phyloP scores from a whole-genome alignment of 225 moss, liverwort and hornwort species.

The Physcomitrium patens region DNA sequence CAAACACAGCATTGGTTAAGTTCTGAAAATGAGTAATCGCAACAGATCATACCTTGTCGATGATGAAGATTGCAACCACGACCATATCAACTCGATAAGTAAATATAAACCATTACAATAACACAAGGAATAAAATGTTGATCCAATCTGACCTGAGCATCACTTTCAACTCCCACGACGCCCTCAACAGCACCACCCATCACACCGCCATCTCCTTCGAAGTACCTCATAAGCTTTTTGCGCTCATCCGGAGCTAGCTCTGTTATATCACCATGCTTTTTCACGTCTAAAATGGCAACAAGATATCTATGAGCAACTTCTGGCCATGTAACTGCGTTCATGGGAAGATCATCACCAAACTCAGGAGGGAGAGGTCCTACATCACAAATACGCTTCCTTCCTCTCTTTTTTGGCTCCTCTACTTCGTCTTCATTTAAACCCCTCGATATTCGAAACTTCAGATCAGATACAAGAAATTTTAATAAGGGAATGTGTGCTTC shows the following conservation, averaged over 20 bases:
- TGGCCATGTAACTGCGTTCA: constrained; percentile 92
- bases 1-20: too few relatives aligned
- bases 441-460: constrained; percentile 69
- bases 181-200: constrained; percentile 94
- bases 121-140: constrained; percentile 1
- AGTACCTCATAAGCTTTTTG: constrained; percentile 74
- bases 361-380: constrained; percentile 62
- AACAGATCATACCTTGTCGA: not conserved
- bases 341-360: constrained; percentile 74
- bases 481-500: constrained; percentile 81
- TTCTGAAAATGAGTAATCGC: too few relatives aligned
- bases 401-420: constrained; percentile 86
- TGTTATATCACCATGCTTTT: constrained; percentile 68
- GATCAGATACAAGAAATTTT: constrained; percentile 76
- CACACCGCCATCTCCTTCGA: constrained; percentile 96
- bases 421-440: constrained; percentile 57
- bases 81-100: not conserved
- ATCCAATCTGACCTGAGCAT: constrained; percentile 79
- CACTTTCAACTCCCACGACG: constrained; percentile 90
- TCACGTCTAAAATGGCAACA: constrained; percentile 59
- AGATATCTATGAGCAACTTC: constrained; percentile 92
- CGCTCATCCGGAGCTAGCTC: constrained; percentile 75
- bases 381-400: constrained; percentile 76
- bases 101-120: not conserved
- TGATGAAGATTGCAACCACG: not conserved